A percentile compares a stretch with the other conserved stretches of the same genome.
Evolutionary conservation across 2,329 filamentous ascomycete genomes (phyloP).

Genomic region (Camillea tinctor): DNA sequence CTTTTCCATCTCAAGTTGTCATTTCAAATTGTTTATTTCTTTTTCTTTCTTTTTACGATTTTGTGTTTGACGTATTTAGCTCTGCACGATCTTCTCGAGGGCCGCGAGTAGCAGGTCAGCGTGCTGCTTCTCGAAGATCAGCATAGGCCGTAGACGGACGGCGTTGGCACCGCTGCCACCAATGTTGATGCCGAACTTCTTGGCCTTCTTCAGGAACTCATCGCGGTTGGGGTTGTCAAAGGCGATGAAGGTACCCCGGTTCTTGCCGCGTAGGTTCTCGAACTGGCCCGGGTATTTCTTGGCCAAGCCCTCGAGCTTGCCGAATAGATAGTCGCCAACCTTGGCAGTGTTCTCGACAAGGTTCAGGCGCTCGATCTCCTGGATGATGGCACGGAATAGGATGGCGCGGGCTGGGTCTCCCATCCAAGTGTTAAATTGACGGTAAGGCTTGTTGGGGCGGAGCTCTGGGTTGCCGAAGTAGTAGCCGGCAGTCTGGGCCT

Average conservation of each 20-base stretch:
- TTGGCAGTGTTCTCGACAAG: conserved; percentile 77
- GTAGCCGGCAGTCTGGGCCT: conserved; percentile 90
- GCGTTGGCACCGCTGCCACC: conserved; percentile 76
- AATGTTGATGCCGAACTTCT: conserved; percentile 81
- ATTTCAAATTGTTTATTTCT: not conserved
- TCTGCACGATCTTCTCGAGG: conserved; percentile 70
- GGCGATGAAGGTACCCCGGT: conserved; percentile 87
- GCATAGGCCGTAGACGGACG: conserved; percentile 82
- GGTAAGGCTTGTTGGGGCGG: conserved; percentile 87
- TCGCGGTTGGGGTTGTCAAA: conserved; percentile 83
- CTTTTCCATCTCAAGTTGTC: too few species aligned
- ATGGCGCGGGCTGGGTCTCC: conserved; percentile 83
- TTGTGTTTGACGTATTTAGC: conserved; percentile 17
- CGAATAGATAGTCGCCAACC: conserved; percentile 77
- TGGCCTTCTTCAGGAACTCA: conserved; percentile 74
- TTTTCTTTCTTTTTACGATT: not conserved
- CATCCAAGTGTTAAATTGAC: conserved; percentile 98
- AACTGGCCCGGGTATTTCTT: conserved; percentile 74
- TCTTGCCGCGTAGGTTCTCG: conserved; percentile 81
- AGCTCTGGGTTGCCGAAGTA: conserved; percentile 81
- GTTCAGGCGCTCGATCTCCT: conserved; percentile 73
- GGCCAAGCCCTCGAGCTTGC: conserved; percentile 65
- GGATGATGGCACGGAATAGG: conserved; percentile 81
- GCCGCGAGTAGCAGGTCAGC: conserved; percentile 79
- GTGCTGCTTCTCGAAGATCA: conserved; percentile 89